A percentile compares a stretch with the other conserved stretches of the same genome.
These are phyloP conservation scores for Globisporangium nagaii DNA, from an alignment of 352 stramenopile species.

Conservation along the genomic window DNA sequence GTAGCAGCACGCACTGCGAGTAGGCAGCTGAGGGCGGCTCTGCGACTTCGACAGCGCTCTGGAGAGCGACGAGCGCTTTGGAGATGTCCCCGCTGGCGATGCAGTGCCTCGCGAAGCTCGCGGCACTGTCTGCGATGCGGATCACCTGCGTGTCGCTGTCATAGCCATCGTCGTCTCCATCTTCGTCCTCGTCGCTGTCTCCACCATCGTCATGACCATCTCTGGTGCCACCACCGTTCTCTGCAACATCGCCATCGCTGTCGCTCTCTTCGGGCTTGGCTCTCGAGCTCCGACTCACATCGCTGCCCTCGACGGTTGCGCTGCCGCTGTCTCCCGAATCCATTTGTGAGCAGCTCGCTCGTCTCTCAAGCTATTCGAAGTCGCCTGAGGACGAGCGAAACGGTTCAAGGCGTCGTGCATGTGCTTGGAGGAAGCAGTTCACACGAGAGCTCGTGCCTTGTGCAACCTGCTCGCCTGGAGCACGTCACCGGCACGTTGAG, in stretches of 20 bases:
- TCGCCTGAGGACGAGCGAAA: no score
- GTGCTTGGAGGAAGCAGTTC: no score
- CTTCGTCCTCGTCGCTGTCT: not conserved
- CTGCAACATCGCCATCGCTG: not conserved
- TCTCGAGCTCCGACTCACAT: not conserved
- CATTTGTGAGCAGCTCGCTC: no score
- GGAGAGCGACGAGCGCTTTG: slow-evolving; percentile 36
- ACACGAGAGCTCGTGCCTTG: no score
- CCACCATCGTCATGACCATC: not conserved
- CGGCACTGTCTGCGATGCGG: slow-evolving; percentile 18
- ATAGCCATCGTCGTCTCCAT: slow-evolving; percentile 1
- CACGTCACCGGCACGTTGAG: no score
- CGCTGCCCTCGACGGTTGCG: not conserved
- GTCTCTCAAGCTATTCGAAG: no score
- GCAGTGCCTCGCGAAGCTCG: slow-evolving; percentile 30
- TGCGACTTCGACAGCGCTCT: slow-evolving; percentile 35
- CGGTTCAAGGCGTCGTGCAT: no score
- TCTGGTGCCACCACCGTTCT: not conserved
- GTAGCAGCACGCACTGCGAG: slow-evolving; percentile 27
- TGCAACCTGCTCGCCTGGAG: no score
- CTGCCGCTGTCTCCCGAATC: not conserved
- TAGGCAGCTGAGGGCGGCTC: slow-evolving; percentile 20
- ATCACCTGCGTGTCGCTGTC: slow-evolving; percentile 8
- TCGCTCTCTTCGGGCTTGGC: not conserved
- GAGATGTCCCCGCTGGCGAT: slow-evolving; percentile 31